These are phyloP conservation scores for Monascus ruber DNA, from an alignment of 2,329 filamentous ascomycete species.

Conservation along the genomic window DNA sequence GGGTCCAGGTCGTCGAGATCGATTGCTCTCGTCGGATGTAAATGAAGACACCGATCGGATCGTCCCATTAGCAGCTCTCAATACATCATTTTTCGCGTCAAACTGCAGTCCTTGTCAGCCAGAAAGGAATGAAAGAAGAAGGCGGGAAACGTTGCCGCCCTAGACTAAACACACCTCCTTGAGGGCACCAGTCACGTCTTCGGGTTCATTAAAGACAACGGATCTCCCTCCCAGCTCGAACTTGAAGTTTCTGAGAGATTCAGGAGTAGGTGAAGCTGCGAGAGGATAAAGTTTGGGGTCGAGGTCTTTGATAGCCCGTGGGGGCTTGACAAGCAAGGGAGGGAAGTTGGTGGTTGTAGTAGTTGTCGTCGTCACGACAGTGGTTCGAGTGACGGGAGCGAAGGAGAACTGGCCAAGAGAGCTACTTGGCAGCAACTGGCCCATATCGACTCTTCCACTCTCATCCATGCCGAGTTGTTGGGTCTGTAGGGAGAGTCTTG, in stretches of 20 bases:
- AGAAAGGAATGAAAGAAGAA: constrained; percentile 3
- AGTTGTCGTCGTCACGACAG: constrained; percentile 76
- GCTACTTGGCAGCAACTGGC: constrained; percentile 15
- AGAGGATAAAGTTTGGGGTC: constrained; percentile 87
- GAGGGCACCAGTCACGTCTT: constrained; percentile 43
- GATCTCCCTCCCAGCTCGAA: constrained; percentile 56
- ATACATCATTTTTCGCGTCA: constrained; percentile 31
- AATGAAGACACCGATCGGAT: constrained; percentile 36
- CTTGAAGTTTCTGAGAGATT: constrained; percentile 62
- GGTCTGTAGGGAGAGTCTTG: constrained; percentile 3
- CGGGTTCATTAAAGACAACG: constrained; percentile 52
- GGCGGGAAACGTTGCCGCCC: neutral
- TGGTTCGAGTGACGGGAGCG: constrained; percentile 53
- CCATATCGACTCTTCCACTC: constrained; percentile 11
- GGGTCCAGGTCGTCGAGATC: constrained; percentile 14
- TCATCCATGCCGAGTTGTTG: constrained; percentile 18
- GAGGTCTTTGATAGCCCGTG: constrained; percentile 57
- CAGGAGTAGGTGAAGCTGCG: constrained; percentile 69
- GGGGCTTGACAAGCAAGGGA: constrained; percentile 66
- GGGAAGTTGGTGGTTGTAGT: constrained; percentile 75
- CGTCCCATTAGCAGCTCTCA: constrained; percentile 37
- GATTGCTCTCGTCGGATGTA: constrained; percentile 26
- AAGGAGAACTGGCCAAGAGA: constrained; percentile 51
- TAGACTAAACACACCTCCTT: constrained; percentile 39
- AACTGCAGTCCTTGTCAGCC: constrained; percentile 23